Evolutionary conservation across 176 grass and related monocot genomes (phyloP).

Genomic region (Rhynchospora pubera): DNA sequence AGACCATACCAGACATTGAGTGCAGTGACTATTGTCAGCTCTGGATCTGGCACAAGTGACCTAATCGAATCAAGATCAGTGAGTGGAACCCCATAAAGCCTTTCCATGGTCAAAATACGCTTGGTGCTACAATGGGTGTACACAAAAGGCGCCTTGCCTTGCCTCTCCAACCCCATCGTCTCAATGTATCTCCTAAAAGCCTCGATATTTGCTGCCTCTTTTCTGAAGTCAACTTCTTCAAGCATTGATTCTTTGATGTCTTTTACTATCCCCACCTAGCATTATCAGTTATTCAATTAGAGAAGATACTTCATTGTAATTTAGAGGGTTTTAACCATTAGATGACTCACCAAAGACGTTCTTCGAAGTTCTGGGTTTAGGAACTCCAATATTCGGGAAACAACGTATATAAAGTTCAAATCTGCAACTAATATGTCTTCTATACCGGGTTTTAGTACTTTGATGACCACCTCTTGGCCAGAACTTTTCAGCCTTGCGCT

Average conservation of each 20-base stretch:
- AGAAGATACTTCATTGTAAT: background rate
- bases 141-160: constrained; percentile 84
- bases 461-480: constrained; percentile 93
- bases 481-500: constrained; percentile 85
- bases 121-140: constrained; percentile 77
- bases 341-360: constrained; percentile 61
- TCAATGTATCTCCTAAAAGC: constrained; percentile 73
- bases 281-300: background rate
- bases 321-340: constrained; percentile 8
- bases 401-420: constrained; percentile 89
- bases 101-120: constrained; percentile 91
- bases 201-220: constrained; percentile 86
- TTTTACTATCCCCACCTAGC: constrained; percentile 75
- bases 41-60: constrained; percentile 85
- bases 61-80: constrained; percentile 97
- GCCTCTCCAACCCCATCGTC: constrained; percentile 75
- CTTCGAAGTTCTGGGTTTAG: constrained; percentile 86
- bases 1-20: constrained; percentile 84
- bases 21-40: constrained; percentile 75
- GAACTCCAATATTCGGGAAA: constrained; percentile 86
- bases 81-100: constrained; percentile 88
- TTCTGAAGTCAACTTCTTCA: constrained; percentile 96
- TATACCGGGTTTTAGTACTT: constrained; percentile 90
- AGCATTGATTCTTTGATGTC: constrained; percentile 98
- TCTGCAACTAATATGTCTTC: constrained; percentile 92